Percentiles rank a stretch among this genome's conserved stretches.
Conservation (phyloP, 371 early-diverging fungal species). For the Lichtheimia ornata region DNA sequence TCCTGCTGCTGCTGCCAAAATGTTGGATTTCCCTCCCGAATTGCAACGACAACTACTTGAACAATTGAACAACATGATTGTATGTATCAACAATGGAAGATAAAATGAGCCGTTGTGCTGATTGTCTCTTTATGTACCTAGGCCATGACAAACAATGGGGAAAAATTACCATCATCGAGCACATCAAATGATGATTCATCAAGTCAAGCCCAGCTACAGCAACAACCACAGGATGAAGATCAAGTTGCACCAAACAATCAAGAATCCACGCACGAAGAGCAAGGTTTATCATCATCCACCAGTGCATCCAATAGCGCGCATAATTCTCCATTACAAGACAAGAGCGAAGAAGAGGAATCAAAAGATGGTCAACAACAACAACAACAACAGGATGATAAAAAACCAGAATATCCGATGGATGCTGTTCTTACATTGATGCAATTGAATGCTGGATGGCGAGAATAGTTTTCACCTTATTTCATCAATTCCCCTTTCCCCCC, state of each 20-base stretch:
- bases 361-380: background rate
- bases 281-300: background rate
- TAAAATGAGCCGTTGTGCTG: no score
- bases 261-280: no score
- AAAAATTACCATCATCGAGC: slow-evolving; percentile 18
- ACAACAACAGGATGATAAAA: slow-evolving; percentile 23
- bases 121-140: background rate
- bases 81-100: slow-evolving; percentile 7
- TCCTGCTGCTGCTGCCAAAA: slow-evolving; percentile 39
- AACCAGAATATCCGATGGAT: slow-evolving; percentile 50
- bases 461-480: slow-evolving; percentile 10
- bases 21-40: slow-evolving; percentile 44
- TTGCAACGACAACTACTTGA: slow-evolving; percentile 47
- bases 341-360: slow-evolving; percentile 1
- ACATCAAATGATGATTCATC: no score
- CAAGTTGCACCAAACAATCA: no score
- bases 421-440: slow-evolving; percentile 52
- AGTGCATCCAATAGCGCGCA: slow-evolving; percentile 25
- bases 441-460: slow-evolving; percentile 50
- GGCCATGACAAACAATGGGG: slow-evolving; percentile 20
- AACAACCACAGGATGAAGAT: no score
- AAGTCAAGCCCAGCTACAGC: no score
- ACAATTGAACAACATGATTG: slow-evolving; percentile 50
- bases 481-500: no score
- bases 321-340: slow-evolving; percentile 22